These are phyloP conservation scores for Fusarium armeniacum DNA, from an alignment of 2,329 filamentous ascomycete species.

Conservation along the genomic window DNA sequence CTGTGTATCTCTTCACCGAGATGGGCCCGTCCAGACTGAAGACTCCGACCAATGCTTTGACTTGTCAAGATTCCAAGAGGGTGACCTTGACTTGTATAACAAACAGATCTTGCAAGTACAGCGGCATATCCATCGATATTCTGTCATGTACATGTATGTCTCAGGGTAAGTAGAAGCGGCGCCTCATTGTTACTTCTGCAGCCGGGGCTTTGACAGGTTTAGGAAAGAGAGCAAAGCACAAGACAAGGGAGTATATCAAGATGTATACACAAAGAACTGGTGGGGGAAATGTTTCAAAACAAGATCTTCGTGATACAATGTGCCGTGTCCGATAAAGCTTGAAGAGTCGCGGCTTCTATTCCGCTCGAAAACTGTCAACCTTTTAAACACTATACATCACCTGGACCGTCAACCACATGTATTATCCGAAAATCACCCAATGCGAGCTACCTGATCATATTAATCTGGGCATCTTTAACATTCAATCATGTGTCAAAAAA, in stretches of 20 bases:
- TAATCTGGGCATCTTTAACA: fast-evolving
- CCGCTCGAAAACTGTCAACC: neutral
- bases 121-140: neutral
- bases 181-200: constrained; percentile 66
- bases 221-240: constrained; percentile 63
- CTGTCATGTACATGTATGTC: constrained; percentile 26
- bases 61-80: neutral
- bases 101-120: constrained; percentile 1
- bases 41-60: neutral
- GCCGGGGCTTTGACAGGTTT: constrained; percentile 65
- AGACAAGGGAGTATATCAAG: neutral
- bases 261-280: constrained; percentile 57
- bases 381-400: neutral
- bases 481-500: neutral
- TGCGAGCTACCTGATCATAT: neutral
- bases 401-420: neutral
- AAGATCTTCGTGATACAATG: constrained; percentile 79
- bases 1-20: neutral
- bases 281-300: constrained; percentile 71
- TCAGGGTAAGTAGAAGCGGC: constrained; percentile 67
- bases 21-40: neutral
- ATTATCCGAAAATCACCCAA: neutral
- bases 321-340: constrained; percentile 62
- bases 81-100: neutral
- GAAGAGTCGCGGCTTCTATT: neutral